phyloP scores from a whole-genome alignment of 1,284 basidiomycete species.

The Trametes pubescens region DNA sequence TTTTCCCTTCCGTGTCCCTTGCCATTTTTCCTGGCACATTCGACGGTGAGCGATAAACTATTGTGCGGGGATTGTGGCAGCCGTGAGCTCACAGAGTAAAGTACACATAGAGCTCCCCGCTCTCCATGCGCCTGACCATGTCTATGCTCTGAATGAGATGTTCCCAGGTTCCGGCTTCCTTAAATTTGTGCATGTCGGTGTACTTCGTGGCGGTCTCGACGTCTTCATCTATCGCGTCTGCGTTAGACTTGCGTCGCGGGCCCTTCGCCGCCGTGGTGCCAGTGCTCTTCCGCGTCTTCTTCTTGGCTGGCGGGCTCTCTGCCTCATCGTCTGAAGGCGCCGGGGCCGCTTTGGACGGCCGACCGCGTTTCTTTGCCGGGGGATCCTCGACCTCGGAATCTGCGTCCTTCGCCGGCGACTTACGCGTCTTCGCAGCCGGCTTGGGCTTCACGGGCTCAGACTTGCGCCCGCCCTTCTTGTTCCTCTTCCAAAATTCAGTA shows the following conservation, averaged over 20 bases:
- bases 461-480: conserved; percentile 44
- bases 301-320: conserved; percentile 36
- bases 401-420: conserved; percentile 44
- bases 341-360: conserved; percentile 36
- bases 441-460: conserved; percentile 40
- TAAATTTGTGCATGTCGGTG: conserved; percentile 61
- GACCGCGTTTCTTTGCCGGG: conserved; percentile 51
- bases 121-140: conserved; percentile 67
- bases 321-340: conserved; percentile 35
- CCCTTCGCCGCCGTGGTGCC: conserved; percentile 26
- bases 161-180: conserved; percentile 64
- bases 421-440: conserved; percentile 42
- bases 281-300: conserved; percentile 50
- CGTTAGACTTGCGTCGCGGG: conserved; percentile 25
- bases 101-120: conserved; percentile 61
- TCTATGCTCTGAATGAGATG: conserved; percentile 64
- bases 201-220: conserved; percentile 39
- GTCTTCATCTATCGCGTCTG: conserved; percentile 40
- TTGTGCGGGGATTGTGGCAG: conserved; percentile 7
- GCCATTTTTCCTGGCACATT: conserved; percentile 50
- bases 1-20: conserved; percentile 54
- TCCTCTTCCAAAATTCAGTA: conserved; percentile 62
- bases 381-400: conserved; percentile 33
- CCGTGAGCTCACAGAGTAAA: conserved; percentile 66
- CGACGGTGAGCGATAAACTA: conserved; percentile 4